Percentiles rank a stretch among this genome's conserved stretches.
These are phyloP conservation scores for Pseudocercospora eumusae DNA, from an alignment of 2,329 filamentous ascomycete species.

Conservation along the genomic window DNA sequence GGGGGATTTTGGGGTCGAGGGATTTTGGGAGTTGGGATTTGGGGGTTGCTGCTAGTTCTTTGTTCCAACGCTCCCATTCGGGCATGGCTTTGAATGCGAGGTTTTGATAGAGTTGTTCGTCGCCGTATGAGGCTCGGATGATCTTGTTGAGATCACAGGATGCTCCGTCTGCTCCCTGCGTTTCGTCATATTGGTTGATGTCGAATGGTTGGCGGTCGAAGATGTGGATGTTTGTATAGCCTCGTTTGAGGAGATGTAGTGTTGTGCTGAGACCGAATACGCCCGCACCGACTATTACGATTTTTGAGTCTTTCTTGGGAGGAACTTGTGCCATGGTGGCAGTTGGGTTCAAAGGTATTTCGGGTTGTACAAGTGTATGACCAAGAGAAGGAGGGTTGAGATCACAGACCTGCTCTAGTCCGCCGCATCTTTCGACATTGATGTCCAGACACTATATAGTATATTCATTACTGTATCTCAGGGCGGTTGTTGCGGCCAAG, in stretches of 20 bases:
- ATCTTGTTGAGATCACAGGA: slow-evolving; percentile 34
- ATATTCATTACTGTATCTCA: not conserved
- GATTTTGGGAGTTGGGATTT: slow-evolving; percentile 15
- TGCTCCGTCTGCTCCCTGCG: slow-evolving; percentile 26
- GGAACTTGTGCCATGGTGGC: slow-evolving; percentile 14
- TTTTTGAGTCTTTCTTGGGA: slow-evolving; percentile 25
- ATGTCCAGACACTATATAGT: not conserved
- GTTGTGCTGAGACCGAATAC: slow-evolving; percentile 50
- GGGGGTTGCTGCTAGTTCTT: slow-evolving; percentile 15
- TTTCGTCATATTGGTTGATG: slow-evolving; percentile 29
- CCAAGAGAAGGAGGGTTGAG: not conserved
- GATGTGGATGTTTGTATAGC: slow-evolving; percentile 34
- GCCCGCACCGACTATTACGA: slow-evolving; percentile 47
- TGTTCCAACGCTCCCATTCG: slow-evolving; percentile 42
- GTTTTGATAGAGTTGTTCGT: slow-evolving; percentile 29
- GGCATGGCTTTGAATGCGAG: slow-evolving; percentile 32
- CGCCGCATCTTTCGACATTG: not conserved
- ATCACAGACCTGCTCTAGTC: not conserved
- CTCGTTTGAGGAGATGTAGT: slow-evolving; percentile 31
- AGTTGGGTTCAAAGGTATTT: not conserved
- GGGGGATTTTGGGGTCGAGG: slow-evolving; percentile 18
- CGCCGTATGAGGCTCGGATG: slow-evolving; percentile 32
- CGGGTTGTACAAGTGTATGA: not conserved
- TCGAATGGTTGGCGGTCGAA: slow-evolving; percentile 40
- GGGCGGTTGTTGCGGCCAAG: slow-evolving; percentile 1